phyloP scores from a whole-genome alignment of 1,139 yeast species.

The Blastobotrys proliferans region DNA sequence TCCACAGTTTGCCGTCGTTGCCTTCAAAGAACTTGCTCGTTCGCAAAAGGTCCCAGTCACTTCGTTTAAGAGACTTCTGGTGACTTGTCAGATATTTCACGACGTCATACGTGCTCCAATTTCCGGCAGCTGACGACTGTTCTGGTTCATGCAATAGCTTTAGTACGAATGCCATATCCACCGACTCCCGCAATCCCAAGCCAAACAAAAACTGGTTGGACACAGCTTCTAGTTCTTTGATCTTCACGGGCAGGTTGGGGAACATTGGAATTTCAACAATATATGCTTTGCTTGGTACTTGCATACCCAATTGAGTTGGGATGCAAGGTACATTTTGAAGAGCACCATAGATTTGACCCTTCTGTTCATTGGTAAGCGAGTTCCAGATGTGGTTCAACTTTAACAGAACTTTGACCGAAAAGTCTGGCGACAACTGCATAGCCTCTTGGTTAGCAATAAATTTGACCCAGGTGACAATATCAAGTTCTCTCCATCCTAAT shows the following conservation, averaged over 20 bases:
- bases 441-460: conserved; percentile 25
- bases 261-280: conserved; percentile 34
- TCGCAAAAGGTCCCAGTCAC: conserved; percentile 33
- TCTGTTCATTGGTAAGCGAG: conserved; percentile 17
- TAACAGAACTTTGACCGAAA: conserved; percentile 29
- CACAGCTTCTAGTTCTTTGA: conserved; percentile 25
- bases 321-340: conserved; percentile 31
- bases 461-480: conserved; percentile 29
- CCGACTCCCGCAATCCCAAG: conserved; percentile 39
- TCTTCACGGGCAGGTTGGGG: conserved; percentile 38
- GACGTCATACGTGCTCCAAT: conserved; percentile 38
- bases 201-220: conserved; percentile 31
- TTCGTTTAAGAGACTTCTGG: conserved; percentile 25
- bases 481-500: conserved; percentile 32
- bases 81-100: conserved; percentile 35
- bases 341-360: conserved; percentile 18
- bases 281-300: conserved; percentile 35
- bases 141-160: conserved; percentile 31
- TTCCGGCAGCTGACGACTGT: conserved; percentile 14
- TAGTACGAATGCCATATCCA: conserved; percentile 39
- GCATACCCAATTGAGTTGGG: conserved; percentile 40
- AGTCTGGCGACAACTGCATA: conserved; percentile 24
- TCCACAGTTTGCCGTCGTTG: conserved; percentile 19
- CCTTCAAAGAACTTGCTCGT: conserved; percentile 32
- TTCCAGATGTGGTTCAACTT: conserved; percentile 30